Base-by-base conservation (phyloP, 768 basidiomycete species). In the Trametes meyenii region DNA sequence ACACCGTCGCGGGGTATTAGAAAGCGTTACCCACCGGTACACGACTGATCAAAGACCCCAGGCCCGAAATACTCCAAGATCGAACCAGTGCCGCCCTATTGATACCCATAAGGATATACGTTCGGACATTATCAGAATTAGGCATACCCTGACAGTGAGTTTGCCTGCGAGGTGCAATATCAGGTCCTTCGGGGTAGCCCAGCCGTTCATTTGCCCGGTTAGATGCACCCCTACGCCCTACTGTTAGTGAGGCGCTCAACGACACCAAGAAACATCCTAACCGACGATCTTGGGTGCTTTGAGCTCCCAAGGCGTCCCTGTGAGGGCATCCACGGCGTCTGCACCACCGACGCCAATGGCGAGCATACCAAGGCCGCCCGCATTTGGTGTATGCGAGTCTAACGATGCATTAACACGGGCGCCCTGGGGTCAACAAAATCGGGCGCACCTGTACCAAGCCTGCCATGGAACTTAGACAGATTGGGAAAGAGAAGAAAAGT, bases 331-430 rank as follows among this genome's bases (percentile, higher is more conserved):
- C 19, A 98, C 96, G 23, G 94, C 94, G 71, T 99, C 97, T 36
- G 96, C 97, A 57, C 97, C 97, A 62, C 97, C 97, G n/a, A 99
- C 96, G 53, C 97, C 97, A 55, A 98, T 97, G 5, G 97, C 97
- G 62, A 99, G 83, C 81, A 95, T 84, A 12, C 97, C 96, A 52
- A 99, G 84, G 29, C 97, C 97, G 57, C 96, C 95, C 53, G 97
- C 97, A 72, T 99, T 98, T 0, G 97, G 97, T 1, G 97, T 98
- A 74, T 99, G 97, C 23, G 93, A 96, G 74, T 98, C 96, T 86
- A 73, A 64, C 38, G 26, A n/a, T 0, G 23, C 23, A 5, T 49
- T 14, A 19, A 24, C 14, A 33, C 12, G 10, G 5, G 10, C 16
- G 2, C 17, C n/a, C 21, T 42, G 43, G 24, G 16, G 17, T 26